Evolutionary conservation across 805 yeast genomes (phyloP).

Genomic region (Kuraishia capsulata): DNA sequence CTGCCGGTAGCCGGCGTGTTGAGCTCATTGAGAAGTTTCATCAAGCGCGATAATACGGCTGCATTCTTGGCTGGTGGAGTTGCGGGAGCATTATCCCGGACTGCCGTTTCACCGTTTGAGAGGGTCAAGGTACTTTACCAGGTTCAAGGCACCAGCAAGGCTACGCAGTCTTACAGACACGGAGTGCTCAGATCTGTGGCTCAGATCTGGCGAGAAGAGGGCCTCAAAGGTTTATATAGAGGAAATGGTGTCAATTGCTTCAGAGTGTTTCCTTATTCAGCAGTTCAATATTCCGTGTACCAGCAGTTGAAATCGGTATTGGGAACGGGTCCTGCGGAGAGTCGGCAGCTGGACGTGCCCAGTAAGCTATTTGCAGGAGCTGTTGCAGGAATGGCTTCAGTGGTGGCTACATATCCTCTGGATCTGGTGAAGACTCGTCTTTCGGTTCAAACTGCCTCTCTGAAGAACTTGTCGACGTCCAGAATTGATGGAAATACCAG

Average conservation of each 20-base stretch:
- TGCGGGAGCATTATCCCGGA: constrained; percentile 77
- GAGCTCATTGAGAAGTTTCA: not conserved
- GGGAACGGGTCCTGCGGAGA: constrained; percentile 14
- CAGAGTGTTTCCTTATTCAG: constrained; percentile 87
- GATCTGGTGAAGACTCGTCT: constrained; percentile 87
- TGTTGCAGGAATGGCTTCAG: constrained; percentile 72
- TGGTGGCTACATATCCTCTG: constrained; percentile 80
- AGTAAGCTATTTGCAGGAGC: constrained; percentile 73
- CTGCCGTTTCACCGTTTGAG: constrained; percentile 92
- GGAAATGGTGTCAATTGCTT: constrained; percentile 90
- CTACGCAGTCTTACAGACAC: constrained; percentile 35
- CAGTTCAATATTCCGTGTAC: constrained; percentile 86
- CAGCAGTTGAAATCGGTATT: constrained; percentile 44
- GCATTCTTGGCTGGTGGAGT: constrained; percentile 67
- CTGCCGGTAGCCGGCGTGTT: too few species aligned
- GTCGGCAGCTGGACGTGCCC: constrained; percentile 35
- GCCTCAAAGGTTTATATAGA: constrained; percentile 80
- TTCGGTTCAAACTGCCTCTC: constrained; percentile 76
- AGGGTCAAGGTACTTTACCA: constrained; percentile 88
- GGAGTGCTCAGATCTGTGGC: constrained; percentile 71
- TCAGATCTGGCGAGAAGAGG: constrained; percentile 84
- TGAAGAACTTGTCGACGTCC: constrained; percentile 37
- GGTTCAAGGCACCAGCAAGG: constrained; percentile 50
- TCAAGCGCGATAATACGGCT: constrained; percentile 44
- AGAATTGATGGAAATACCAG: constrained; percentile 14